Evolutionary conservation across 176 grass and related monocot genomes (phyloP).

Genomic region (Bromus sterilis): DNA sequence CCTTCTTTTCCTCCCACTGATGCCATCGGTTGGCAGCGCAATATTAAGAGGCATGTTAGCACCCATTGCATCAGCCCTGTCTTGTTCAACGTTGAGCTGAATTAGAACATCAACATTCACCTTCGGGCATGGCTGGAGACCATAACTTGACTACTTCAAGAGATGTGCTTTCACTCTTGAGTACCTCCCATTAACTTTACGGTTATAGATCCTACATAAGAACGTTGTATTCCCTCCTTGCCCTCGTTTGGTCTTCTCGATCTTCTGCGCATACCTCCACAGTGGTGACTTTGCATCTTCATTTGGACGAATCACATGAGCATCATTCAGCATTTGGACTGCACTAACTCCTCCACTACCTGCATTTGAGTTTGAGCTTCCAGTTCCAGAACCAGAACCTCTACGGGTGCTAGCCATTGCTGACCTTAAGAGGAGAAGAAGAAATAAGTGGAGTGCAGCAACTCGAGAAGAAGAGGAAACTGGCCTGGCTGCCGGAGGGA

Average conservation of each 20-base stretch:
- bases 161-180: neutral
- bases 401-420: neutral
- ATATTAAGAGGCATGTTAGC: neutral
- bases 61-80: neutral
- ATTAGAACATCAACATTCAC: neutral
- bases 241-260: neutral
- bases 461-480: neutral
- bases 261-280: neutral
- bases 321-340: neutral
- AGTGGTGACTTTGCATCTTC: neutral
- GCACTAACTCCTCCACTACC: neutral
- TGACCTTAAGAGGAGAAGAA: neutral
- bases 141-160: neutral
- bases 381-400: neutral
- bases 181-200: neutral
- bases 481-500: neutral
- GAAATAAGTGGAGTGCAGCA: neutral
- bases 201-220: neutral
- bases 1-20: neutral
- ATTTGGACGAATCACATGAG: neutral
- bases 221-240: neutral
- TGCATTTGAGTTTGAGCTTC: neutral
- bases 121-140: neutral
- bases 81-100: neutral
- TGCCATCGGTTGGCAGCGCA: neutral